These are phyloP conservation scores for Colletotrichum spinosum DNA, from an alignment of 2,329 filamentous ascomycete genomes.

Conservation along the genomic window DNA sequence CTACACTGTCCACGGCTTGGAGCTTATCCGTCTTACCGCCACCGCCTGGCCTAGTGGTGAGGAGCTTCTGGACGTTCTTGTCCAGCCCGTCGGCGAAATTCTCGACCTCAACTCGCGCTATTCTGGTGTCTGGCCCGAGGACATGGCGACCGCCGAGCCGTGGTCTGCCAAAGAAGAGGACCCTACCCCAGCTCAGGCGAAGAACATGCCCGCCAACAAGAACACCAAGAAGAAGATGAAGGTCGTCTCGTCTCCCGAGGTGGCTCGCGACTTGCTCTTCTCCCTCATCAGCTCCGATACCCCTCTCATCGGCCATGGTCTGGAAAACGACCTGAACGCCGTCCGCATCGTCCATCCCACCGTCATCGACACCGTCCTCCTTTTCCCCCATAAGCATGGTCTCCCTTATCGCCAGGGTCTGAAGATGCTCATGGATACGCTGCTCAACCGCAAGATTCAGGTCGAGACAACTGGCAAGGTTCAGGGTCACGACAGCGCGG, in stretches of 20 bases:
- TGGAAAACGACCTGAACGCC: conserved; percentile 95
- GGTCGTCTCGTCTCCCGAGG: conserved; percentile 80
- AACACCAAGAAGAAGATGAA: conserved; percentile 63
- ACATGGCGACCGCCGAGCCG: conserved; percentile 76
- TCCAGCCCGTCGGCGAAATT: conserved; percentile 84
- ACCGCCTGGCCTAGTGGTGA: conserved; percentile 86
- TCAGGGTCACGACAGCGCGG: conserved; percentile 87
- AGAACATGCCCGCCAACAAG: conserved; percentile 37
- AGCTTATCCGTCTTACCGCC: conserved; percentile 90
- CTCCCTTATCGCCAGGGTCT: conserved; percentile 83
- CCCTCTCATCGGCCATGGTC: conserved; percentile 89
- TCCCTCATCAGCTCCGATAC: conserved; percentile 79
- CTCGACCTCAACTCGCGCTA: conserved; percentile 93
- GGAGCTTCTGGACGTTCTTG: conserved; percentile 83
- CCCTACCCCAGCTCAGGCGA: conserved; percentile 36
- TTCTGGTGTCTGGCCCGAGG: conserved; percentile 85
- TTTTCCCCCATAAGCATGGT: conserved; percentile 83
- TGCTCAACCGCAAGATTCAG: conserved; percentile 84
- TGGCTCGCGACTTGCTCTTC: conserved; percentile 83
- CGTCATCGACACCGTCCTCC: conserved; percentile 85
- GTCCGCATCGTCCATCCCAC: conserved; percentile 86
- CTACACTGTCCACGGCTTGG: conserved; percentile 88
- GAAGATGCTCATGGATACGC: conserved; percentile 76
- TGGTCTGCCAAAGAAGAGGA: conserved; percentile 54
- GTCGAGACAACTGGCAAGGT: conserved; percentile 64